These are phyloP conservation scores for Ustilago tritici DNA, from an alignment of 1,284 basidiomycete genomes.

Conservation along the genomic window DNA sequence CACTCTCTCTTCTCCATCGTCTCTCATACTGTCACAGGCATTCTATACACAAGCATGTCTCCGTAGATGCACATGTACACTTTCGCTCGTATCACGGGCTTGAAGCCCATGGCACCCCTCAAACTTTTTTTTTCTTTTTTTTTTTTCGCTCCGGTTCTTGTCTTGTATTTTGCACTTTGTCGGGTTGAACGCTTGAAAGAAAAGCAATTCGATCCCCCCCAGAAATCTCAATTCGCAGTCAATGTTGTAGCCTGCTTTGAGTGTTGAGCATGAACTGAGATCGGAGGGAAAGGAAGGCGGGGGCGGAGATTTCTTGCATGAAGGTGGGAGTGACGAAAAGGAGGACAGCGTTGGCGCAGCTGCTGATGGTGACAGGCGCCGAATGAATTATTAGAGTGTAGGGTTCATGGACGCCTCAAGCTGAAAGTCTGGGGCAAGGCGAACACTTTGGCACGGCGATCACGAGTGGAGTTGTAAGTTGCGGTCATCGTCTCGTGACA, in stretches of 20 bases:
- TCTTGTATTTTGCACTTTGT: constrained; percentile 7
- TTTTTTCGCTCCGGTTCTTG: not conserved
- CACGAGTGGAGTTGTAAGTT: constrained; percentile 3
- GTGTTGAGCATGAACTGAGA: not conserved
- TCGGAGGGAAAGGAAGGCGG: not conserved
- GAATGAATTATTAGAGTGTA: not conserved
- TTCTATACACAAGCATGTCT: not conserved
- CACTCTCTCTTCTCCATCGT: not conserved
- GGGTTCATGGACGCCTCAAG: not conserved
- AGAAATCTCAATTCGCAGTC: not conserved
- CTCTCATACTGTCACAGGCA: not conserved
- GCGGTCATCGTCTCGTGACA: not conserved
- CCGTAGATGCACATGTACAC: constrained; percentile 1
- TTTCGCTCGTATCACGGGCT: not conserved
- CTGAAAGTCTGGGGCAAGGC: not conserved
- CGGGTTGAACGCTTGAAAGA: constrained; percentile 5
- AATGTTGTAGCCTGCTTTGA: not conserved
- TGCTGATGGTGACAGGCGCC: not conserved
- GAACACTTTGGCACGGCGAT: not conserved
- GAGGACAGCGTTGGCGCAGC: not conserved
- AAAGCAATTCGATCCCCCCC: constrained; percentile 6
- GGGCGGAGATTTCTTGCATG: not conserved
- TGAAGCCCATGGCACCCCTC: not conserved
- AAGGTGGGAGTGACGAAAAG: not conserved
- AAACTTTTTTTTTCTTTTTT: not conserved